Evolutionary conservation across 2,329 filamentous ascomycete genomes (phyloP).

Genomic region (Annulohypoxylon truncatum): DNA sequence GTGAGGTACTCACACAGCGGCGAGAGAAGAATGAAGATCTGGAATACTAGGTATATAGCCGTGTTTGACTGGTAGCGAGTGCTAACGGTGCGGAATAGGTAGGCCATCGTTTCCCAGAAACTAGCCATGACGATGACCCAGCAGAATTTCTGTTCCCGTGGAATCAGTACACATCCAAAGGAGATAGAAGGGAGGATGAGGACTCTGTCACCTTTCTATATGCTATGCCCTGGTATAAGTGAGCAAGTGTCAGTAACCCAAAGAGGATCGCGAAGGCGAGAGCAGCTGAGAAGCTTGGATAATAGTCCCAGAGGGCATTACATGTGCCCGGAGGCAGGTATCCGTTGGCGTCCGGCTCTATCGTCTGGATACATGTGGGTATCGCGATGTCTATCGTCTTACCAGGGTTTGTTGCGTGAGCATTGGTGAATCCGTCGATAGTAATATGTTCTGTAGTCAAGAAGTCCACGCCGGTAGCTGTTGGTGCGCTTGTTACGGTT

Average conservation of each 20-base stretch:
- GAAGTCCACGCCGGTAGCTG: constrained; percentile 39
- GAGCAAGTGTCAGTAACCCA: constrained; percentile 33
- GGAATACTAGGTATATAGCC: constrained; percentile 42
- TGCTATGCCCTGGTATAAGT: constrained; percentile 41
- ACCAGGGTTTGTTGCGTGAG: constrained; percentile 45
- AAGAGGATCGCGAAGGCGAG: constrained; percentile 48
- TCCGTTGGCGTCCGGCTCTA: constrained; percentile 50
- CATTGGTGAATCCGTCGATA: constrained; percentile 46
- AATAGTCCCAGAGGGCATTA: constrained; percentile 50
- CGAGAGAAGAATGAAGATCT: constrained; percentile 48
- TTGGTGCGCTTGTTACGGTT: constrained; percentile 18
- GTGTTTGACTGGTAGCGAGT: constrained; percentile 46
- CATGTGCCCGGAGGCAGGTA: constrained; percentile 49
- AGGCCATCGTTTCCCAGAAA: constrained; percentile 49
- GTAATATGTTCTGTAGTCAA: constrained; percentile 48
- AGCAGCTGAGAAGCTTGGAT: constrained; percentile 50
- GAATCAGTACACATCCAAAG: neutral
- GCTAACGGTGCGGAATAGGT: constrained; percentile 47
- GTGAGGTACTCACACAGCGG: constrained; percentile 45
- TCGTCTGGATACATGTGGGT: constrained; percentile 54
- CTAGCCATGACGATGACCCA: constrained; percentile 55
- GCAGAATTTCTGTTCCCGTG: constrained; percentile 45
- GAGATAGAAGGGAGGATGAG: neutral
- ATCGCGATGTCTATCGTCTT: constrained; percentile 50
- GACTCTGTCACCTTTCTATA: constrained; percentile 43